A percentile compares a stretch with the other conserved stretches of the same genome.
phyloP scores from a whole-genome alignment of 2,329 filamentous ascomycete species.

The Aspergillus chevalieri region DNA sequence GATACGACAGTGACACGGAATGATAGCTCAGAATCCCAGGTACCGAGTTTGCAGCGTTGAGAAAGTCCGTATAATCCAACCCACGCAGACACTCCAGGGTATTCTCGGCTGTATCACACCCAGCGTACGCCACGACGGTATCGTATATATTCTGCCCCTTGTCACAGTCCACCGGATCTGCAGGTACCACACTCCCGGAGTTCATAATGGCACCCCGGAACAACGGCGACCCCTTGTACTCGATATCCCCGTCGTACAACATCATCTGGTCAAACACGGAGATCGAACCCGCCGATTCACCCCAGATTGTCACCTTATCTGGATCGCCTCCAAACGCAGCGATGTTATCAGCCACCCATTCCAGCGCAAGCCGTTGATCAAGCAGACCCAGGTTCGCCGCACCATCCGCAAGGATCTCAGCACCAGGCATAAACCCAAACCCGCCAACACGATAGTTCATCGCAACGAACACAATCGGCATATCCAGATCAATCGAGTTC shows the following conservation, averaged over 20 bases:
- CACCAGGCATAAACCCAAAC: conserved; percentile 67
- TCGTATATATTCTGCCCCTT: conserved; percentile 58
- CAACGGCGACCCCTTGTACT: conserved; percentile 66
- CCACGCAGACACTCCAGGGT: conserved; percentile 46
- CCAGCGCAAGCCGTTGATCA: conserved; percentile 64
- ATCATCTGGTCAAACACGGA: conserved; percentile 72
- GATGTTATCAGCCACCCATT: conserved; percentile 76
- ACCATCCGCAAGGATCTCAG: conserved; percentile 61
- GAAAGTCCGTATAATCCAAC: conserved; percentile 42
- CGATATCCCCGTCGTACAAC: conserved; percentile 65
- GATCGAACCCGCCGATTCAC: conserved; percentile 65
- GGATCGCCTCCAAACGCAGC: conserved; percentile 72
- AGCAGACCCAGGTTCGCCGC: conserved; percentile 64
- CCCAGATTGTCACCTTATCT: conserved; percentile 72
- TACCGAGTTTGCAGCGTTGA: conserved; percentile 63
- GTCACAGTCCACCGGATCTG: conserved; percentile 57
- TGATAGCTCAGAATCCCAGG: conserved; percentile 62
- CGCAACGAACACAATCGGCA: conserved; percentile 67
- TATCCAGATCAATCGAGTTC: conserved; percentile 42
- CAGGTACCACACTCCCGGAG: conserved; percentile 58
- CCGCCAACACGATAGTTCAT: conserved; percentile 72
- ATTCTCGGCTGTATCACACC: conserved; percentile 38
- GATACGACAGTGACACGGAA: conserved; percentile 64
- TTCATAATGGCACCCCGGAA: conserved; percentile 77
- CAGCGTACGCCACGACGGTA: conserved; percentile 41